Base-by-base conservation (phyloP, 768 basidiomycete genomes). In the Tricholoma sp. region DNA sequence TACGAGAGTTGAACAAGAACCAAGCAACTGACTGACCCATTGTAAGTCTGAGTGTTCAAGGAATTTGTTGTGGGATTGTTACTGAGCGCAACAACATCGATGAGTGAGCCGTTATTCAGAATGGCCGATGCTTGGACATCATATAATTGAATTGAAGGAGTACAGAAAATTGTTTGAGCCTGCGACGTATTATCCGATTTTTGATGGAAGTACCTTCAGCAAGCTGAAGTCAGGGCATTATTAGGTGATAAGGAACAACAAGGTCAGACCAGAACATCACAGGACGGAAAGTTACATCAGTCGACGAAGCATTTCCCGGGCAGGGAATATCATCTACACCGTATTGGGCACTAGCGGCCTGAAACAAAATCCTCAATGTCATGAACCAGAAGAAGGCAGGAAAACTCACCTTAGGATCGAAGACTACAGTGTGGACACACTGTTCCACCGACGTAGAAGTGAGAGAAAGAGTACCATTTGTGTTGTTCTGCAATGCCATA, bases 191-290 rank as follows among this genome's bases (percentile, higher is more conserved):
- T 61, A 44, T 72, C 65, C 15, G 59, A 50, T 32, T 59, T 59
- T 6, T 54, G 56, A 53, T 79, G 72, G 65, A 76, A 86, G 65
- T 65, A 77, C 76, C 76, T 66, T 54, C 24, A 49, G 66, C 51
- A 32, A 52, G 10, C 50, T 58, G 31, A 36, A 0, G 11, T 56
- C 42, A 36, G 18, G 24, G 44, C 3, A 4, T 24, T 24, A 50
- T 8, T 33, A 32, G 13, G 54, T 49, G 17, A 44, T 20, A 18
- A 13, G n/a, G 18, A 32, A 48, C 18, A 36, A 31, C 50, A 31
- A 50, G 37, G 11, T 54, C 68, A 11, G 67, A 86, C 85, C 86
- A 89, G 62, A 88, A 89, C 71, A 88, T 77, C 42, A 88, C 83
- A 7, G 86, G 84, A 34, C 74, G 78, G 31, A 77, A 68, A 36